Base-by-base conservation (phyloP, 192 early-diverging fungal genomes). In the Phlyctochytrium arcticum region DNA sequence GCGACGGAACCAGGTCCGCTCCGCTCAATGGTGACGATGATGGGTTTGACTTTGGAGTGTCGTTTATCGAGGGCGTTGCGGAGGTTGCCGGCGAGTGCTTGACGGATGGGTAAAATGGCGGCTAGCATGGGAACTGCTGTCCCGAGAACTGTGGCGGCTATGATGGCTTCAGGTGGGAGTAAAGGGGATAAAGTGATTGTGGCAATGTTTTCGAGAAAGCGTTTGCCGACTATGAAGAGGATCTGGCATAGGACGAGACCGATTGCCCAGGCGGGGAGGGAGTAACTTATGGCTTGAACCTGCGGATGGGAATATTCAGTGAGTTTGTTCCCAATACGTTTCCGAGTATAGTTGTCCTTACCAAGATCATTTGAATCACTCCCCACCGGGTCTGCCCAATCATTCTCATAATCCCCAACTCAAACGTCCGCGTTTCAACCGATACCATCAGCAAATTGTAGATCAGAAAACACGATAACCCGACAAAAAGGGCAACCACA, bases 361-460 rank as follows among this genome's bases (percentile, higher is more conserved):
- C 58, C 37, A 65, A 32, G 9, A 65, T 54, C 54, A 56, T 56
- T n/a, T 27, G 21, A 27, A 68, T 21, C n/a, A 62, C 42, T 7
- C 34, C 37, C 47, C n/a, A 26, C 19, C 72, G 44, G 19, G 51
- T 55, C 46, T 63, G 60, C 19, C 72, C 72, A 30, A 73, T 49
- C 72, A 73, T 73, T 30, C 72, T 37, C 29, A 69, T 36, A 27
- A 73, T 62, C 19, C 67, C 72, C 46, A 73, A 50, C 36, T 73
- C 67, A 44, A 65, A 65, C 2, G 67, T 64, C 34, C 56, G 50
- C 24, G 72, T 65, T 53, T 73, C 67, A 2, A 73, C 72, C 23
- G 67, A 73, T n/a, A 69, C 67, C 67, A 73, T 69, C 31, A 73
- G 30, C 37, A 73, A 31, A 48, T 62, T 68, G 53, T 73, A 69